These are phyloP conservation scores for Ustilago hordei DNA, from an alignment of 1,284 basidiomycete species.

Conservation along the genomic window DNA sequence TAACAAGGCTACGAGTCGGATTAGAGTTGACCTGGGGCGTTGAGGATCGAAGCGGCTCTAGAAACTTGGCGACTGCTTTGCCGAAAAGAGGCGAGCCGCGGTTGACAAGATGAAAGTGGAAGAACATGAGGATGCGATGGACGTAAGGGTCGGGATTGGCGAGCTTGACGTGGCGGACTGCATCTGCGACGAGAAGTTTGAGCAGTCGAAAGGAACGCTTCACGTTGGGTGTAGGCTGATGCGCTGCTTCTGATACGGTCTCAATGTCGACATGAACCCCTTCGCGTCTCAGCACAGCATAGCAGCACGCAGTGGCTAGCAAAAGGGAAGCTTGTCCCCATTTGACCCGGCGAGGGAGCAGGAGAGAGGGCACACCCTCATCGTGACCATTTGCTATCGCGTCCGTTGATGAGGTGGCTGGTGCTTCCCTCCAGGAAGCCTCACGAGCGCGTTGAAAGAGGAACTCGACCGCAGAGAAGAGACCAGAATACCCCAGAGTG, in stretches of 20 bases:
- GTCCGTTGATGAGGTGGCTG: neutral
- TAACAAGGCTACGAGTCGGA: neutral
- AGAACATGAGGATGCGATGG: slow-evolving; percentile 31
- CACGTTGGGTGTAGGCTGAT: slow-evolving; percentile 17
- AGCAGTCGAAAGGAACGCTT: slow-evolving; percentile 21
- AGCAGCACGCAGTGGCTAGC: slow-evolving; percentile 48
- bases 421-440: slow-evolving; percentile 20
- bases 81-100: slow-evolving; percentile 1
- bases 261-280: slow-evolving; percentile 29
- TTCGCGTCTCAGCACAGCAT: slow-evolving; percentile 33
- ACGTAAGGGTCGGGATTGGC: slow-evolving; percentile 31
- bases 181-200: slow-evolving; percentile 23
- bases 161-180: slow-evolving; percentile 21
- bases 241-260: slow-evolving; percentile 26
- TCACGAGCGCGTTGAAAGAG: slow-evolving; percentile 35
- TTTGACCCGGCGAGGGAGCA: slow-evolving; percentile 15
- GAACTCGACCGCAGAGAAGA: slow-evolving; percentile 32
- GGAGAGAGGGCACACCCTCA: slow-evolving; percentile 2
- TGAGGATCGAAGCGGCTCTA: slow-evolving; percentile 10
- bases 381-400: neutral
- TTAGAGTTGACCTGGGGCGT: neutral
- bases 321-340: slow-evolving; percentile 32
- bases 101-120: slow-evolving; percentile 8
- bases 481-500: slow-evolving; percentile 17
- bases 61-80: slow-evolving; percentile 13